These are phyloP conservation scores for Salvia splendens DNA, from an alignment of 257 asterid genomes.

Conservation along the genomic window DNA sequence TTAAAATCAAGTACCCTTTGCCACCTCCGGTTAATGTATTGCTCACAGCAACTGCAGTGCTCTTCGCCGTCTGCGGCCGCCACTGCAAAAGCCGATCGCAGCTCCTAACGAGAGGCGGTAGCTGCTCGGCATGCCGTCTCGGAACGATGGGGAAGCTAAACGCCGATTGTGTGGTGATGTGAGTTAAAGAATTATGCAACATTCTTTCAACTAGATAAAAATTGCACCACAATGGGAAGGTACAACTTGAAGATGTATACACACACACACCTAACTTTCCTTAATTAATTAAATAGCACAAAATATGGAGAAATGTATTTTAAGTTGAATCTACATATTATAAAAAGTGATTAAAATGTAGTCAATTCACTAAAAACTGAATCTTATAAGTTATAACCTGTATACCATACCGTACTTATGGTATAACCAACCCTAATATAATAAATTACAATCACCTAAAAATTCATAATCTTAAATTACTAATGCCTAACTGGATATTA, in stretches of 20 bases:
- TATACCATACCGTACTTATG: no score
- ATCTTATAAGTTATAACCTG: no score
- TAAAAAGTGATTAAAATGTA: no score
- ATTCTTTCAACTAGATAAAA: not conserved
- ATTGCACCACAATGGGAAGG: not conserved
- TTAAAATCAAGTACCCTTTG: constrained; percentile 9
- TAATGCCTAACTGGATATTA: no score
- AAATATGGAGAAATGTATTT: no score
- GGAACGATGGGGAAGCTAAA: not conserved
- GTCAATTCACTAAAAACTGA: no score
- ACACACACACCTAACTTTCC: no score
- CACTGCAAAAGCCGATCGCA: not conserved
- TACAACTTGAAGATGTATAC: not conserved
- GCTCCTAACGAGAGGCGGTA: not conserved
- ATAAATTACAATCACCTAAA: no score
- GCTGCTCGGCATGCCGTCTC: not conserved
- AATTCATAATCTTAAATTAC: no score
- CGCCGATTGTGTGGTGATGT: not conserved
- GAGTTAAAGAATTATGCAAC: not conserved
- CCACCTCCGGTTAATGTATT: not conserved
- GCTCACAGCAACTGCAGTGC: not conserved
- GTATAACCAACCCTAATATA: no score
- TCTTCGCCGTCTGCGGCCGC: not conserved
- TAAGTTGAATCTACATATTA: no score
- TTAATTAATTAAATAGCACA: no score